Evolutionary conservation across 2,329 filamentous ascomycete genomes (phyloP), one percentile per base, ranked within the genome.

Genomic region (Alternaria ethzedia): DNA sequence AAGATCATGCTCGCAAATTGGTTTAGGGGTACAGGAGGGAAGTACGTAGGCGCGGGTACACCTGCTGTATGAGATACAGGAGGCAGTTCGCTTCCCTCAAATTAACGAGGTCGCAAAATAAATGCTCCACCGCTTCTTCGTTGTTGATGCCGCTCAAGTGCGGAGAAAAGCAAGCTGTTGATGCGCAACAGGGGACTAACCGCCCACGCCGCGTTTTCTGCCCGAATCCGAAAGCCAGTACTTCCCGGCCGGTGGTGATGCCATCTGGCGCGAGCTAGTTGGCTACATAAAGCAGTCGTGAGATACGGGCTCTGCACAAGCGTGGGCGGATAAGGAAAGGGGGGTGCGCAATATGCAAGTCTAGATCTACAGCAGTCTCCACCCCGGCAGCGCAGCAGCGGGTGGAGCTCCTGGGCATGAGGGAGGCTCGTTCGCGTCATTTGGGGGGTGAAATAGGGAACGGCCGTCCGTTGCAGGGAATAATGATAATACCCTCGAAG

Each of bases 391-490:
- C 36, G 36, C 49, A 52, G 49, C 49, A 47, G 32, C 52, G 52
- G 49, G 51, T 55, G 44, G n/a, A 55, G 58, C 58, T 25, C 30
- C 30, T 23, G 43, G 57, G 58, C 44, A 36, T 41, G 45, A 44
- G 47, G 30, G 59, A 63, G 65, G 63, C 59, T 63, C 47, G 62
- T 60, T 59, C 55, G 63, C 64, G 65, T 68, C 61, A 67, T 70
- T 68, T 68, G 49, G 32, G 63, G 61, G 65, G 64, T 64, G 65
- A 66, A 70, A 65, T 67, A 57, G 63, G 67, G 55, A 67, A 69
- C 55, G 45, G 58, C 47, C 55, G 54, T 59, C 57, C 44, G 51
- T 57, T 45, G 46, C n/a, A 36, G 30, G 25, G 58, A 32, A 28
- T 43, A 26, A 54, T 51, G 30, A 36, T 52, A 26, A 50, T 13